These are phyloP conservation scores for Secale cereale DNA, from an alignment of 176 grass and related monocot species.

Conservation along the genomic window DNA sequence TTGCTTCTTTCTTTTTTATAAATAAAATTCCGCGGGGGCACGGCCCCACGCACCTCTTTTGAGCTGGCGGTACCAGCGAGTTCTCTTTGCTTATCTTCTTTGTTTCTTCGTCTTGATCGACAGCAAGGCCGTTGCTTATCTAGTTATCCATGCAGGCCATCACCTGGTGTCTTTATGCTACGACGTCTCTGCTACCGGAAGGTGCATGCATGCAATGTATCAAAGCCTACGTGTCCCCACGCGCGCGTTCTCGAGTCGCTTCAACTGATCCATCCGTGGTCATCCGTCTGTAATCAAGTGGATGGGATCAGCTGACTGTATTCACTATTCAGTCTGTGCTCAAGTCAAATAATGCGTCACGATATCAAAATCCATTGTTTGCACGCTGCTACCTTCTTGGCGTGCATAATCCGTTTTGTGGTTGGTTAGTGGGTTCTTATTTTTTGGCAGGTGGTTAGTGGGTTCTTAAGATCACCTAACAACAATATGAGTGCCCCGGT, in stretches of 20 bases:
- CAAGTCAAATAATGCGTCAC: not conserved
- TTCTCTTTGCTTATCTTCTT: not conserved
- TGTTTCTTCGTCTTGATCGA: not conserved
- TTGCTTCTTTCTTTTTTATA: not conserved
- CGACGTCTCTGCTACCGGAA: not conserved
- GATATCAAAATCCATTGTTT: not conserved
- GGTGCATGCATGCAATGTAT: not conserved
- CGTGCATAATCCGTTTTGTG: too few relatives aligned
- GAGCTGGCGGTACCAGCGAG: conserved; percentile 4
- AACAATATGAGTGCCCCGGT: too few relatives aligned
- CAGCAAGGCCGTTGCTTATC: not conserved
- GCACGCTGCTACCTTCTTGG: too few relatives aligned
- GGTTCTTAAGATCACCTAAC: too few relatives aligned
- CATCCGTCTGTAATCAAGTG: not conserved
- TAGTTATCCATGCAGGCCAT: conserved; percentile 12
- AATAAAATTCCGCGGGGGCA: not conserved
- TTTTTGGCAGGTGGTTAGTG: too few relatives aligned
- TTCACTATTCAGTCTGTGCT: not conserved
- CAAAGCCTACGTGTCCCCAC: not conserved
- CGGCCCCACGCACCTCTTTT: not conserved
- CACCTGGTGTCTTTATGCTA: not conserved
- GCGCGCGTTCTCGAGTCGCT: not conserved
- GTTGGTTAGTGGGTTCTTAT: too few relatives aligned
- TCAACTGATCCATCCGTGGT: not conserved
- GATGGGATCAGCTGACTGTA: conserved; percentile 2